Conservation (phyloP, 2,329 filamentous ascomycete species). For the Microsporum canis region DNA sequence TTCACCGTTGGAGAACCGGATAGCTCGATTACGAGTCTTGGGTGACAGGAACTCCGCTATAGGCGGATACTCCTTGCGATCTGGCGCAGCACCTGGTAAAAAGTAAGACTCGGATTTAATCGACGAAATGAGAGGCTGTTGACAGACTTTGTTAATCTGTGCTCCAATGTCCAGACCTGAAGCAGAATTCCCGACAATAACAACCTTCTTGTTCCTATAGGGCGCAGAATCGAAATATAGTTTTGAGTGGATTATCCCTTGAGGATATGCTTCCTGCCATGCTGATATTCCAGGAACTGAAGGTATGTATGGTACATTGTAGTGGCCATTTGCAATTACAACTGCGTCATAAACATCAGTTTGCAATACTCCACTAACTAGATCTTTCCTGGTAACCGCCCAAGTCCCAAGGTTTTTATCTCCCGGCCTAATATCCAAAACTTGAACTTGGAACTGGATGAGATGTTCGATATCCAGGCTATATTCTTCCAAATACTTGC, state of each 20-base stretch:
- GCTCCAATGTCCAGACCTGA: slow-evolving; percentile 73
- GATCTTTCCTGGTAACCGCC: slow-evolving; percentile 46
- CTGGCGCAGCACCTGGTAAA: slow-evolving; percentile 27
- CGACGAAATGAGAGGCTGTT: slow-evolving; percentile 53
- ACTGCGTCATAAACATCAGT: slow-evolving; percentile 58
- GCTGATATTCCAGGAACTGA: slow-evolving; percentile 46
- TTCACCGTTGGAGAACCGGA: slow-evolving; percentile 56
- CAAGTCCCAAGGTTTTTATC: slow-evolving; percentile 40
- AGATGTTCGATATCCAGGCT: slow-evolving; percentile 54
- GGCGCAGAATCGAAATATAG: slow-evolving; percentile 57
- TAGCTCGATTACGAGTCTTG: slow-evolving; percentile 42
- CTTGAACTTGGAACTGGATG: slow-evolving; percentile 59
- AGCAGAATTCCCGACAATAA: slow-evolving; percentile 74
- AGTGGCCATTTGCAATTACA: slow-evolving; percentile 65
- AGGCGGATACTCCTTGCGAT: slow-evolving; percentile 48
- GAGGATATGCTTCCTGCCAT: slow-evolving; percentile 51
- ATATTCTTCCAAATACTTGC: slow-evolving; percentile 63
- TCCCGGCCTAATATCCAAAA: slow-evolving; percentile 46
- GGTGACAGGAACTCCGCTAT: slow-evolving; percentile 46
- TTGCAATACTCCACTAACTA: slow-evolving; percentile 34
- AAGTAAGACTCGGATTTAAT: slow-evolving; percentile 42
- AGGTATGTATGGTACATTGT: slow-evolving; percentile 57
- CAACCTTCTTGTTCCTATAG: slow-evolving; percentile 59
- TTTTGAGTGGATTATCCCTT: slow-evolving; percentile 62
- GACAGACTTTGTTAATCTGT: slow-evolving; percentile 57